phyloP scores from a whole-genome alignment of 345 rosid species.

The Populus simonii region DNA sequence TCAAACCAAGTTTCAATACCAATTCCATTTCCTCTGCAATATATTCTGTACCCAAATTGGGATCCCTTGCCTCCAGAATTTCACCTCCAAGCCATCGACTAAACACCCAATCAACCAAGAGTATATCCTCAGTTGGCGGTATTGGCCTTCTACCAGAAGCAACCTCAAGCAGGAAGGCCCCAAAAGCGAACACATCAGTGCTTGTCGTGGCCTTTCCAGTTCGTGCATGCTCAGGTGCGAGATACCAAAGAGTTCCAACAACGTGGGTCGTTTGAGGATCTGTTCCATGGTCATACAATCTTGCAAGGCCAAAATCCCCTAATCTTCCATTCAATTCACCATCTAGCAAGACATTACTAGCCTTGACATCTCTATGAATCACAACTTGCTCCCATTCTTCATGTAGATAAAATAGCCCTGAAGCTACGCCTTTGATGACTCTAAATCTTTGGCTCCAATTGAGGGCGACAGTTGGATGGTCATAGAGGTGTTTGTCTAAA shows the following conservation, averaged over 20 bases:
- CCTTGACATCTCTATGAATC: slow-evolving; percentile 63
- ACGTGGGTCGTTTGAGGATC: slow-evolving; percentile 58
- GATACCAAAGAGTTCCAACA: slow-evolving; percentile 58
- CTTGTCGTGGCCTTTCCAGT: slow-evolving; percentile 51
- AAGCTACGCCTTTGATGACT: slow-evolving; percentile 55
- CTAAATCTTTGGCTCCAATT: slow-evolving; percentile 53
- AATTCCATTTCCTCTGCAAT: slow-evolving; percentile 43
- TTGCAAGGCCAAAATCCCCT: slow-evolving; percentile 67
- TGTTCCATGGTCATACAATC: slow-evolving; percentile 53
- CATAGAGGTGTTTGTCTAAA: slow-evolving; percentile 47
- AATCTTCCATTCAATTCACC: slow-evolving; percentile 49
- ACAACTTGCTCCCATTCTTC: slow-evolving; percentile 71
- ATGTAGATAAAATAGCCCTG: slow-evolving; percentile 51
- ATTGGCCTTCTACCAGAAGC: slow-evolving; percentile 56
- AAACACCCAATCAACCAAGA: slow-evolving; percentile 23
- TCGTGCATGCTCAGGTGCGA: slow-evolving; percentile 58
- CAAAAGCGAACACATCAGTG: slow-evolving; percentile 57
- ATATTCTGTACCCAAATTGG: slow-evolving; percentile 34
- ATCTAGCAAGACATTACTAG: slow-evolving; percentile 57
- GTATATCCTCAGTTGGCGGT: slow-evolving; percentile 11
- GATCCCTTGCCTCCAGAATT: slow-evolving; percentile 22
- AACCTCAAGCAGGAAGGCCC: slow-evolving; percentile 62
- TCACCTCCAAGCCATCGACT: slow-evolving; percentile 10
- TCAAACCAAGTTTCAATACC: slow-evolving; percentile 56
- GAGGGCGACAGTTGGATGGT: slow-evolving; percentile 37